Evolutionary conservation across 805 yeast species (phyloP), one percentile per base, ranked within the genome.

Genomic region (Kodamaea kaohsiungensis): DNA sequence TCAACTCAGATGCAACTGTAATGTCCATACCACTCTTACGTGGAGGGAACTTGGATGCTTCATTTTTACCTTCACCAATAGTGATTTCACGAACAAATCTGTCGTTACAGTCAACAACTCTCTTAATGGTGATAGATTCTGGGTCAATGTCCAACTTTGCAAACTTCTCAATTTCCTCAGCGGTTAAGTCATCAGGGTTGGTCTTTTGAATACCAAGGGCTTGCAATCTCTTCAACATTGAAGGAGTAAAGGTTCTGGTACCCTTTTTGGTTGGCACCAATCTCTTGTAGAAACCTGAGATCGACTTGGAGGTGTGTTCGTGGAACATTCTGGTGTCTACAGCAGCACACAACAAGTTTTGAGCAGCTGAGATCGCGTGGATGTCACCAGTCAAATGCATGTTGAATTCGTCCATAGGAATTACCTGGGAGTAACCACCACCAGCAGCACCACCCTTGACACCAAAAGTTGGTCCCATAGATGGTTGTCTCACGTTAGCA

Each of bases 371-470:
- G 56, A 93, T 91, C 46, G 98, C 98, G 73, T 93, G 98, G 61
- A 93, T 93, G 70, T 93, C 99, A 68, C 98, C 98, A 49, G 98
- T 93, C 61, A 93, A 80, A 70, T 93, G 98, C 89, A 95, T 84
- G 77, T 95, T 93, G 80, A 93, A 93, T 75, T 93, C 98, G 72
- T 93, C 99, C 98, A 93, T 93, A 51, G 98, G 98, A 63, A 93
- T 92, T 46, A 93, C 98, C 75, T 93, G 98, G 1, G 98, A 83
- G 72, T 91, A 93, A 48, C 98, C 98, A 68, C 98, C 99, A 64
- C 99, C 99, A 16, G 98, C 98, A 54, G 99, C 99, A 72, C 98
- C 98, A 66, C 99, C 99, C 76, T 93, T 93, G 64, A 93, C 91
- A 71, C 99, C 99, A 65, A 93, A 93, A 16, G 98, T 93, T 50